phyloP scores from a whole-genome alignment of 345 rosid species.

The Eucalyptus erythrocorys region DNA sequence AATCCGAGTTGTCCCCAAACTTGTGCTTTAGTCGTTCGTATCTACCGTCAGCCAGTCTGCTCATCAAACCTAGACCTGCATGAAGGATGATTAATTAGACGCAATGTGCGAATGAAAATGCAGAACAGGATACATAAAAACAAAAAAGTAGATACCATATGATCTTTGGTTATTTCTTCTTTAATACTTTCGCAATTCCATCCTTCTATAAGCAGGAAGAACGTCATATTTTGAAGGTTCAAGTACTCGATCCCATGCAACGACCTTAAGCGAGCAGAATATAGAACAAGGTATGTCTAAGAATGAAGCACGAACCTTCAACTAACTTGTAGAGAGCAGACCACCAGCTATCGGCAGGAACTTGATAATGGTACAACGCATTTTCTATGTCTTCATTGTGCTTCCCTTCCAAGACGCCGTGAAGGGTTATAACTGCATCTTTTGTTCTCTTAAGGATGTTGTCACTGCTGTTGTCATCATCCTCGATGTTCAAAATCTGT shows the following conservation, averaged over 20 bases:
- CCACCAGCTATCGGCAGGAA: constrained; percentile 78
- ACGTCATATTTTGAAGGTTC: neutral
- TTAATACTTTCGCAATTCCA: neutral
- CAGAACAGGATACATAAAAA: neutral
- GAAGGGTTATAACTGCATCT: constrained; percentile 42
- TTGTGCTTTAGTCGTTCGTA: constrained; percentile 25
- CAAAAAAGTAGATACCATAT: neutral
- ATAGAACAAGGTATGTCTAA: neutral
- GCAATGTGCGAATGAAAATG: neutral
- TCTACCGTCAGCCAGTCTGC: constrained; percentile 45
- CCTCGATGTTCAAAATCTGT: constrained; percentile 35
- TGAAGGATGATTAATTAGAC: neutral
- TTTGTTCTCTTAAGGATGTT: constrained; percentile 60
- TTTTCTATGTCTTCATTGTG: constrained; percentile 51
- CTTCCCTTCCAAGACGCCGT: constrained; percentile 66
- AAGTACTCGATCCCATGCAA: neutral
- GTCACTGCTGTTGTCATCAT: constrained; percentile 36
- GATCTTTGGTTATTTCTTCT: neutral
- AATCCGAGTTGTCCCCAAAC: constrained; percentile 33
- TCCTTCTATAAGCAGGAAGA: neutral
- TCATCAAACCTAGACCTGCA: constrained; percentile 72
- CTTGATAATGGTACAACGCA: constrained; percentile 28
- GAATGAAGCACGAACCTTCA: constrained; percentile 42
- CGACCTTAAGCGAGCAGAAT: no score
- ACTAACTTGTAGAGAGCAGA: constrained; percentile 70